Base-by-base conservation (phyloP, 768 basidiomycete species). In the Boletus fagicola region DNA sequence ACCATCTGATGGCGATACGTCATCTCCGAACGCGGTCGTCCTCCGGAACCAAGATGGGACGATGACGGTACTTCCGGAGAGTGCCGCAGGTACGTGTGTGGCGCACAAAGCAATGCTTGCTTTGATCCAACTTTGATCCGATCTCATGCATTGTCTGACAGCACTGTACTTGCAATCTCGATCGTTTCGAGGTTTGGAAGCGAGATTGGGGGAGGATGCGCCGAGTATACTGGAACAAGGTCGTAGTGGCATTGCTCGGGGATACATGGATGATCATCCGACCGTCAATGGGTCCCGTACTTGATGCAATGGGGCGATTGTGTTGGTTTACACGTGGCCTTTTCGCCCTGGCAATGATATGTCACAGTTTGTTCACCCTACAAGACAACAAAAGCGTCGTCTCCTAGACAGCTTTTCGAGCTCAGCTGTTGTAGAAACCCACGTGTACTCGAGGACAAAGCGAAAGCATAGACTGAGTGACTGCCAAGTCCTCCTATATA, bases 151-250 rank as follows among this genome's bases (percentile, higher is more conserved):
- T 59, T 58, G 47, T 40, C 51, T 35, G 15, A 59, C 85, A 92
- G 82, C 42, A 78, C 84, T 62, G 65, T 94, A 89, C 73, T 75
- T 97, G 18, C 84, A 87, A 30, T 75, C 75, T 16, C 82, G 94
- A 47, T 84, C 82, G 0, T 98, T 88, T 73, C 83, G 80, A 43
- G 96, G 96, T 1, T 76, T 98, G 26, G 95, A 98, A 57, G 74
- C 83, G 22, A 80, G 89, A 10, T 64, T 87, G 12, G 93, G 92
- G 0, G 77, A 90, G 69, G 92, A 96, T 65, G 81, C 78, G 1
- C 94, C 95, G 0, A 83, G 88, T 59, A 70, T 87, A 40, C 71
- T 98, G 57, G 92, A 97, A 73, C 90, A 96, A 70, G 96, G 96
- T 0, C 76, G 94, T 46, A 90, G 83, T 62, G 96, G 96, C 6